Conservation (phyloP, 345 rosid genomes). For the Populus ilicifolia region DNA sequence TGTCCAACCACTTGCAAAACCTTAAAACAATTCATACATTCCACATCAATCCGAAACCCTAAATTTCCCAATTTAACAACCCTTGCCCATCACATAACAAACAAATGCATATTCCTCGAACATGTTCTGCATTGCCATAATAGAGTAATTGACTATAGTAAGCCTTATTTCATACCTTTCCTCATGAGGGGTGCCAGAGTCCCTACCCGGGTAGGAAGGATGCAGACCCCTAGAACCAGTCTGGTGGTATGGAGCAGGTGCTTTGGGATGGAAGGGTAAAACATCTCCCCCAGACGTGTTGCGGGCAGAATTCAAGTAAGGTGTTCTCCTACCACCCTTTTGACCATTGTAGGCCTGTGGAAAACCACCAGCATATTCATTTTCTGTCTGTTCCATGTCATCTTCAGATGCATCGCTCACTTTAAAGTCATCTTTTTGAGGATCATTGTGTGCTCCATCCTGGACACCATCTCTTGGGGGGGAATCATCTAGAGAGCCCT, state of each 20-base stretch:
- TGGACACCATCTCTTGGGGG: constrained; percentile 38
- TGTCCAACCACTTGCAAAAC: background rate
- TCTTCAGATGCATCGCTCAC: constrained; percentile 38
- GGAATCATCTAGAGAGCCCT: constrained; percentile 56
- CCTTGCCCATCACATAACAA: background rate
- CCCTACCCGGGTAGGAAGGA: constrained; percentile 32
- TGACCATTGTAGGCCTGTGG: constrained; percentile 25
- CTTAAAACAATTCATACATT: background rate
- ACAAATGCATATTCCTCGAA: background rate
- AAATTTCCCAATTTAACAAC: background rate
- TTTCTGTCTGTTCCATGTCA: constrained; percentile 23
- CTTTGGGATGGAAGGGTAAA: constrained; percentile 30
- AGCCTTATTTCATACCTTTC: constrained; percentile 42
- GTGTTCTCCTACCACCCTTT: constrained; percentile 36
- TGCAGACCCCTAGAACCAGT: constrained; percentile 35
- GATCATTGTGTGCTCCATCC: constrained; percentile 36
- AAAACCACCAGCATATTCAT: constrained; percentile 34
- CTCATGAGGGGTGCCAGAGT: constrained; percentile 30
- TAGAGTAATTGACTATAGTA: background rate
- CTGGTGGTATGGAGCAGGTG: constrained; percentile 26
- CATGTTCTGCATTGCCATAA: background rate
- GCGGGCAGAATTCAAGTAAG: constrained; percentile 30
- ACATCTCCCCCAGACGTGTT: constrained; percentile 44
- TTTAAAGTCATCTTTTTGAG: constrained; percentile 34
- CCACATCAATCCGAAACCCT: background rate